Base-by-base conservation (phyloP, 306 rosid species). In the Trifolium dubium region DNA sequence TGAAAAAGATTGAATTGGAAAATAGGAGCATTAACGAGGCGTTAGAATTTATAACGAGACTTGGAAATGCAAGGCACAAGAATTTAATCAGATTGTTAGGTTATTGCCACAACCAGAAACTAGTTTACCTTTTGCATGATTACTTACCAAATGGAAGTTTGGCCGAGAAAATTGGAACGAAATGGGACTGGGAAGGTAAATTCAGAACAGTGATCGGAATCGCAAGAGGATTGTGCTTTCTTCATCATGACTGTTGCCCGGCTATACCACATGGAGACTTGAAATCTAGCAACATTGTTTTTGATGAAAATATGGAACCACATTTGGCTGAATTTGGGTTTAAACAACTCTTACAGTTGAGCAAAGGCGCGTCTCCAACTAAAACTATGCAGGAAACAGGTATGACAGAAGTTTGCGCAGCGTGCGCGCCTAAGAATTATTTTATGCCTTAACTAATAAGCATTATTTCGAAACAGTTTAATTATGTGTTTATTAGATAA, bases 221-320 rank as follows among this genome's bases (percentile, higher is more conserved):
- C 77, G 95, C 95, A 58, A 91, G 82, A 51, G 98, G 96, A 40
- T 84, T 94, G 14, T 34, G 84, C 80, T 94, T 94, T 82, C 97
- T 94, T 87, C 98, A 94, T 83, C 98, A 89, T 74, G 85, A 88
- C 19, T 88, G 96, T 61, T 86, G 37, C 82, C 96, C 98, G 8
- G 81, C 95, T 75, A 87, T 91, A 34, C 87, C 97, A 11, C 97
- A 94, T 69, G 97, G 97, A 80, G 88, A 94, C 71, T 67, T 94
- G 88, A 94, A 81, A 77, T 85, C 96, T 10, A 87, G 74, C 72
- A 94, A 91, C 53, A 62, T 94, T 59, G 81, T 94, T n/a, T 89
- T 94, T 58, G 97, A 91, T 10, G 97, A 94, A 88, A 84, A 86
- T 53, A 91, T 88, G 96, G 97, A 94, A 69, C 95, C 97, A 44